Percentiles rank a stretch among this genome's conserved stretches.
Evolutionary conservation across 306 rosid genomes (phyloP).

Genomic region (Lablab purpureus): DNA sequence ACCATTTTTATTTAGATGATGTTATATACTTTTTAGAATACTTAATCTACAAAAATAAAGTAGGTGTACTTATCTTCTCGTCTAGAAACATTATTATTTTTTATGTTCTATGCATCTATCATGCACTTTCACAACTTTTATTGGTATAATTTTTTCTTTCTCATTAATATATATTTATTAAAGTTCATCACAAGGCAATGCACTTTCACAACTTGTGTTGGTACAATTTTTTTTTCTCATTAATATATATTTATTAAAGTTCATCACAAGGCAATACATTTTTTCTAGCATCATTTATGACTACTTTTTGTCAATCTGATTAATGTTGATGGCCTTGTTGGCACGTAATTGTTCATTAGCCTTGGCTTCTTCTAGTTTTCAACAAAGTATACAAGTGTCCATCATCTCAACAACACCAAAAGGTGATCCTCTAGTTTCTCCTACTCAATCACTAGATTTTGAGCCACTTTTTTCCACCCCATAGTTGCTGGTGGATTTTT

Average conservation of each 20-base stretch:
- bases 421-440: background rate
- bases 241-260: background rate
- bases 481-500: background rate
- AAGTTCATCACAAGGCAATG: too few relatives aligned
- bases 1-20: background rate
- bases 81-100: background rate
- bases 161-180: too few relatives aligned
- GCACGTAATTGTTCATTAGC: too few relatives aligned
- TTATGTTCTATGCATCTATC: background rate
- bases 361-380: conserved; percentile 26
- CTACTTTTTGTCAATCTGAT: too few relatives aligned
- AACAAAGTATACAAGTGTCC: background rate
- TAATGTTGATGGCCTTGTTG: too few relatives aligned
- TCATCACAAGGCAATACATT: conserved; percentile 42
- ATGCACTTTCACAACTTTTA: too few relatives aligned
- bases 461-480: background rate
- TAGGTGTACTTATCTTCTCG: background rate
- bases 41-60: background rate
- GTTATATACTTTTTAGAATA: too few relatives aligned
- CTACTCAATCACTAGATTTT: background rate
- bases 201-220: background rate
- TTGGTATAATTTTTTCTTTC: too few relatives aligned
- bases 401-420: background rate
- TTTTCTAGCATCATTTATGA: too few relatives aligned
- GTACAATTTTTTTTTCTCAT: background rate